Evolutionary conservation across 2,329 filamentous ascomycete species (phyloP).

Genomic region (Colletotrichum lentis): DNA sequence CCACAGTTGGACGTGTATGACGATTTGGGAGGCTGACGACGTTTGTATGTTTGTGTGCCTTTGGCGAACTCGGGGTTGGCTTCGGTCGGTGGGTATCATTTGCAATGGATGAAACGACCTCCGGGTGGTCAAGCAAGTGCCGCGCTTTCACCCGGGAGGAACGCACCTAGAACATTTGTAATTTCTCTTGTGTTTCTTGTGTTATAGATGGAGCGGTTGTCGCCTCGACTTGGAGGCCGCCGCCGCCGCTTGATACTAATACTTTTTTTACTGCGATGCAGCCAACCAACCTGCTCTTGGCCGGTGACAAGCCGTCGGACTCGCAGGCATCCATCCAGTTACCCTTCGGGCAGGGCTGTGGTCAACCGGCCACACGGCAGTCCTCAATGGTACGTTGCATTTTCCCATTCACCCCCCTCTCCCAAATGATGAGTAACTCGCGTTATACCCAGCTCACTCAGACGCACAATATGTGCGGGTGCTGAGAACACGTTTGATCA

Average conservation of each 20-base stretch:
- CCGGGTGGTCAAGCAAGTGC: slow-evolving; percentile 12
- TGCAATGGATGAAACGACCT: slow-evolving; percentile 32
- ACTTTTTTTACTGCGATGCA: slow-evolving; percentile 27
- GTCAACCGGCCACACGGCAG: neutral
- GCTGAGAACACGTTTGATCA: slow-evolving; percentile 28
- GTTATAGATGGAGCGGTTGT: slow-evolving; percentile 32
- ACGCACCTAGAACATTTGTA: slow-evolving; percentile 37
- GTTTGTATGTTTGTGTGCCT: slow-evolving; percentile 38
- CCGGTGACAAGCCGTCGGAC: slow-evolving; percentile 1
- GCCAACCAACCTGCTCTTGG: slow-evolving; percentile 5
- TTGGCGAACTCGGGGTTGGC: slow-evolving; percentile 35
- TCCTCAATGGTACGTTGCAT: slow-evolving; percentile 1
- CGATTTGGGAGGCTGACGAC: slow-evolving; percentile 38
- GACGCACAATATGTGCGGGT: slow-evolving; percentile 21
- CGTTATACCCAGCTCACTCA: slow-evolving; percentile 28
- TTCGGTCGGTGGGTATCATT: slow-evolving; percentile 37
- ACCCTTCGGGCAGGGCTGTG: neutral
- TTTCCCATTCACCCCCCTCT: neutral
- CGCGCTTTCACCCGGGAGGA: slow-evolving; percentile 20
- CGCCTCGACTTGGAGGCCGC: slow-evolving; percentile 11
- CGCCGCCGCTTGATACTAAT: slow-evolving; percentile 32
- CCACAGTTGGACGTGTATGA: slow-evolving; percentile 38
- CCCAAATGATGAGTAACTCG: slow-evolving; percentile 20
- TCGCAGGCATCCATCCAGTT: neutral
- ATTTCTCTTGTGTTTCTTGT: slow-evolving; percentile 33